phyloP scores from a whole-genome alignment of 257 asterid genomes.

The Plantago major region DNA sequence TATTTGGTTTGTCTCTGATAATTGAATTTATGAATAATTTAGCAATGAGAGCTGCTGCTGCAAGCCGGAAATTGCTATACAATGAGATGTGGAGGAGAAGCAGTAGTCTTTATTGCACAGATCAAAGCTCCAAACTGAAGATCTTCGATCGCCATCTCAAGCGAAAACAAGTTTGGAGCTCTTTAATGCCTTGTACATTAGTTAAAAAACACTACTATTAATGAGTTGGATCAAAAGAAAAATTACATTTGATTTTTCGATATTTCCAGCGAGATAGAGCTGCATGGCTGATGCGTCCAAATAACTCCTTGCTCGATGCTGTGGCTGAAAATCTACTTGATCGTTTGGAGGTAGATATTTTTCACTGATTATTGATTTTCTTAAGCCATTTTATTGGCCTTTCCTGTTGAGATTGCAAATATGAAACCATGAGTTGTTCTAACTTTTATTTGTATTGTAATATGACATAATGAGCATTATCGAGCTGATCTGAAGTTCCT shows the following conservation, averaged over 20 bases:
- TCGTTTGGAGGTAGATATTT: slow-evolving; percentile 65
- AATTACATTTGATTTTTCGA: background rate
- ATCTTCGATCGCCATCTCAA: slow-evolving; percentile 90
- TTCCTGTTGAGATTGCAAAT: background rate
- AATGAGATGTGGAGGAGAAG: slow-evolving; percentile 19
- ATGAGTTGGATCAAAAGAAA: background rate
- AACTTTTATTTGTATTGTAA: background rate
- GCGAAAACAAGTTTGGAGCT: slow-evolving; percentile 61
- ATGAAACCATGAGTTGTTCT: background rate
- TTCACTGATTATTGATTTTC: slow-evolving; percentile 1
- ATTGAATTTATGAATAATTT: background rate
- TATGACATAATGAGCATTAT: too few species aligned
- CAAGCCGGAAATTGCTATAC: slow-evolving; percentile 35
- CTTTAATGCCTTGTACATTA: slow-evolving; percentile 2
- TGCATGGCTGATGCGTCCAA: slow-evolving; percentile 78
- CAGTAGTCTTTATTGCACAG: slow-evolving; percentile 42
- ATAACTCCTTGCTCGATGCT: slow-evolving; percentile 68
- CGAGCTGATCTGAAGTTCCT: too few species aligned
- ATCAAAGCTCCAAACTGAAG: slow-evolving; percentile 56
- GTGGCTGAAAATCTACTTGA: slow-evolving; percentile 88
- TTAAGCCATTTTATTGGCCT: too few species aligned
- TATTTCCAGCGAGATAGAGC: slow-evolving; percentile 86
- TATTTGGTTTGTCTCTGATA: background rate
- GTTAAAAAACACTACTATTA: background rate
- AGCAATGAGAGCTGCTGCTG: slow-evolving; percentile 34